Conservation (phyloP, 495 filamentous ascomycete species). For the Neurospora tetrasperma region DNA sequence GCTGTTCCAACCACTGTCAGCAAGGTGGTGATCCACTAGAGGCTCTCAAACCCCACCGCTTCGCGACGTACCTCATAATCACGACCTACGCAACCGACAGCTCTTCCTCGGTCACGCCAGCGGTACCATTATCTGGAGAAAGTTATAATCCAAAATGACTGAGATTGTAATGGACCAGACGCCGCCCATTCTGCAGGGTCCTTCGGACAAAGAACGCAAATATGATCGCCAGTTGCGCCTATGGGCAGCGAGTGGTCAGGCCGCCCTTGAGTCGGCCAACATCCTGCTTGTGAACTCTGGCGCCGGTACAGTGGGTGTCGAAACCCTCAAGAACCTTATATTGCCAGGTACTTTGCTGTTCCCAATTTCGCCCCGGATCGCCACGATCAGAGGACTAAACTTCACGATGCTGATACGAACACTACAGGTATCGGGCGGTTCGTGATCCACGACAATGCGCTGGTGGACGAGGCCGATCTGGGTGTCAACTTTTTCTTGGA, state of each 20-base stretch:
- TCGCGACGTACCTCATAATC: background rate
- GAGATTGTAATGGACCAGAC: conserved; percentile 39
- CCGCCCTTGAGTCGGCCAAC: conserved; percentile 79
- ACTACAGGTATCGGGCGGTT: conserved; percentile 75
- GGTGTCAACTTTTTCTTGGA: conserved; percentile 97
- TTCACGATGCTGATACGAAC: background rate
- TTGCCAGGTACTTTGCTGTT: conserved; percentile 50
- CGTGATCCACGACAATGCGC: conserved; percentile 74
- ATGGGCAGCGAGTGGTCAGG: conserved; percentile 89
- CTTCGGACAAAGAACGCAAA: conserved; percentile 79
- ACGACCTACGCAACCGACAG: background rate
- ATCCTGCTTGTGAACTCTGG: conserved; percentile 82
- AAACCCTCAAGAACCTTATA: conserved; percentile 93
- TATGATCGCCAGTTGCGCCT: conserved; percentile 94
- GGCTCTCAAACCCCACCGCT: background rate
- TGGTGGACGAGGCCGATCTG: conserved; percentile 70
- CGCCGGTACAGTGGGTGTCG: conserved; percentile 72
- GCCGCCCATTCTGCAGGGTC: conserved; percentile 46
- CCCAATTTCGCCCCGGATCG: background rate
- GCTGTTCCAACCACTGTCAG: background rate
- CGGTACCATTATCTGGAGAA: background rate
- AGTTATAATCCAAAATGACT: conserved; percentile 26
- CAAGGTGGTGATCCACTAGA: background rate
- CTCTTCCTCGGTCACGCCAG: background rate
- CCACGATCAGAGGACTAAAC: background rate